Percentiles rank a stretch among this genome's conserved stretches.
Conservation (phyloP, 1,139 yeast genomes). For the Candida tropicalis region DNA sequence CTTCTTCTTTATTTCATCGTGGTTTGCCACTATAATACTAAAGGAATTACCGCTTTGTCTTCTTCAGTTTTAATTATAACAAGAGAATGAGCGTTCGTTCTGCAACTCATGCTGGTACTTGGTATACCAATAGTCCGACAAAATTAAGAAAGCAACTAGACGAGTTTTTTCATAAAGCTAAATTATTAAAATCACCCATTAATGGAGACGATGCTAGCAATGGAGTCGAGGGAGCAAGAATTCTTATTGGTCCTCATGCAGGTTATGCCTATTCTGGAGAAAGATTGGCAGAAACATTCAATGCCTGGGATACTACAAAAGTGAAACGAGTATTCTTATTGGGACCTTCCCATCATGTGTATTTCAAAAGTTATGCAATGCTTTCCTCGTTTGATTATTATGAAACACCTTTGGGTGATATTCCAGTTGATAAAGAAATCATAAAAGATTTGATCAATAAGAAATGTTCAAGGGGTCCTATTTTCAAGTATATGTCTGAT, state of each 20-base stretch:
- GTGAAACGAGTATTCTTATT: slow-evolving; percentile 71
- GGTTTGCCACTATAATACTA: background rate
- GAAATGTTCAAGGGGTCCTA: slow-evolving; percentile 16
- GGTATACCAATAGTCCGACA: slow-evolving; percentile 64
- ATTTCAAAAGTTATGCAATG: slow-evolving; percentile 62
- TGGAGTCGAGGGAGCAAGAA: slow-evolving; percentile 58
- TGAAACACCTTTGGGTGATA: slow-evolving; percentile 80
- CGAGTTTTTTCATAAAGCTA: slow-evolving; percentile 35
- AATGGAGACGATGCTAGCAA: slow-evolving; percentile 13
- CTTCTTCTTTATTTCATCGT: background rate
- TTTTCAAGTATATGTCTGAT: slow-evolving; percentile 59
- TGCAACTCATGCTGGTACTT: slow-evolving; percentile 87
- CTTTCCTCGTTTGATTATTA: slow-evolving; percentile 57
- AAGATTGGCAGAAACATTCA: slow-evolving; percentile 77
- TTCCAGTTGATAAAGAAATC: slow-evolving; percentile 62
- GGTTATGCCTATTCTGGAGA: slow-evolving; percentile 85
- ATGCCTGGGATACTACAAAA: slow-evolving; percentile 62
- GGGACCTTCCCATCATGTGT: slow-evolving; percentile 96
- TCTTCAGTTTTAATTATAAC: too few species aligned
- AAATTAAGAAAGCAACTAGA: slow-evolving; percentile 53
- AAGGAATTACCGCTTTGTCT: too few species aligned
- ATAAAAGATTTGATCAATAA: slow-evolving; percentile 32
- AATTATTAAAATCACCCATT: slow-evolving; percentile 14
- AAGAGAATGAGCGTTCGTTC: slow-evolving; percentile 35
- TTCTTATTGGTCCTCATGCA: slow-evolving; percentile 77